A percentile compares a stretch with the other conserved stretches of the same genome.
These are phyloP conservation scores for Axilococcus clingmanii DNA, from an alignment of 139 green algal genomes.

Conservation along the genomic window DNA sequence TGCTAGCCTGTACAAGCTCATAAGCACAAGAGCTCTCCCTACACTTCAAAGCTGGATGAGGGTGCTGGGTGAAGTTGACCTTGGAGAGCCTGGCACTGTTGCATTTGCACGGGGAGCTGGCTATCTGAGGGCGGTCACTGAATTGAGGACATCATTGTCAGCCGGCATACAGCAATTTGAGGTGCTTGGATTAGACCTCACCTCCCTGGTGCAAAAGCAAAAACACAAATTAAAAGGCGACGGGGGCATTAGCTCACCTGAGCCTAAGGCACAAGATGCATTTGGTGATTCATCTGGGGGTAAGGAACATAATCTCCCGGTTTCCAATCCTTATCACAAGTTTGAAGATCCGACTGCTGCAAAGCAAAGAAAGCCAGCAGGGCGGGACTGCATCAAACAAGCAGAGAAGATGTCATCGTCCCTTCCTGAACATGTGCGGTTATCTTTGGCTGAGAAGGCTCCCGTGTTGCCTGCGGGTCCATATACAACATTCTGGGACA, in stretches of 20 bases:
- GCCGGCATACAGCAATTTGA: conserved; percentile 4
- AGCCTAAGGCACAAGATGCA: too few species aligned
- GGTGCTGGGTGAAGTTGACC: not conserved
- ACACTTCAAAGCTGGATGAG: not conserved
- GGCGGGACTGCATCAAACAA: too few species aligned
- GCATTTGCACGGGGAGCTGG: not conserved
- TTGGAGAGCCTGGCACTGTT: not conserved
- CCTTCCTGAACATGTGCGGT: too few species aligned
- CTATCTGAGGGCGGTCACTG: not conserved
- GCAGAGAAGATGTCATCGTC: too few species aligned
- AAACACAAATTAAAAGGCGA: too few species aligned
- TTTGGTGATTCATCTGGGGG: too few species aligned
- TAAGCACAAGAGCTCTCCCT: not conserved
- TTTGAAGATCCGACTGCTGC: too few species aligned
- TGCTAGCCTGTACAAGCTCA: not conserved
- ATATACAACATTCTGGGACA: conserved; percentile 33
- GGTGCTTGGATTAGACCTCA: too few species aligned
- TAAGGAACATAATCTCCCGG: too few species aligned
- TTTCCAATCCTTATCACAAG: too few species aligned
- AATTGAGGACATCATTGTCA: conserved; percentile 5
- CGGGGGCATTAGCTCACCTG: too few species aligned
- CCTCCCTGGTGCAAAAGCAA: not conserved
- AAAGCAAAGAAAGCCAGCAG: too few species aligned
- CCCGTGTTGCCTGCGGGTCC: conserved; percentile 22
- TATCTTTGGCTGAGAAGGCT: conserved; percentile 11